Conservation (phyloP, 768 basidiomycete species). For the Boletus huronensis region DNA sequence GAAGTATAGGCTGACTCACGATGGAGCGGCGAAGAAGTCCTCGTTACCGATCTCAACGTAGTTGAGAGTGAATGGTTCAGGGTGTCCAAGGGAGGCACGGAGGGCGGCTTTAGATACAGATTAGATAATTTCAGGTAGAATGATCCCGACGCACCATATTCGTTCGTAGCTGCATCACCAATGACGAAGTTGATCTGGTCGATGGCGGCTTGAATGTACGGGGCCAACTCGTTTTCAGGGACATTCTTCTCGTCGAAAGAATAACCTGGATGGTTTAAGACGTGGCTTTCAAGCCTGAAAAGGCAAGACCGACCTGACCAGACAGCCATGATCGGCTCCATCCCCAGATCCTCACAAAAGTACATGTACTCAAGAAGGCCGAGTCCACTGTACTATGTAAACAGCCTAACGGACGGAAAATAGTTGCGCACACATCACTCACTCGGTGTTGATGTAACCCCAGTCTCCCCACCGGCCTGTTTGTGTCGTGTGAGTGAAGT, state of each 20-base stretch:
- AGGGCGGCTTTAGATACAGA: conserved; percentile 37
- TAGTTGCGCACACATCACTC: conserved; percentile 5
- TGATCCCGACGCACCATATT: conserved; percentile 24
- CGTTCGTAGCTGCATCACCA: conserved; percentile 46
- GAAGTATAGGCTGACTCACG: conserved; percentile 22
- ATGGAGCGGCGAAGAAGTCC: conserved; percentile 39
- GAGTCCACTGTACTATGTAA: conserved; percentile 39
- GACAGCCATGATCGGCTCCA: conserved; percentile 59
- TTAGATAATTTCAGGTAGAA: neutral
- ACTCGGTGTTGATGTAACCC: conserved; percentile 60
- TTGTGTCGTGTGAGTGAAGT: neutral
- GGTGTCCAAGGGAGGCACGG: conserved; percentile 50
- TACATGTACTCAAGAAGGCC: conserved; percentile 53
- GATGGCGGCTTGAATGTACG: conserved; percentile 53
- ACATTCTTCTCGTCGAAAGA: conserved; percentile 43
- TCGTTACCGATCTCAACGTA: conserved; percentile 58
- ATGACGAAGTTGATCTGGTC: conserved; percentile 62
- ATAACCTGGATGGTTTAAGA: conserved; percentile 36
- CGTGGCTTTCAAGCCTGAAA: neutral
- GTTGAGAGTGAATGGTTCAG: conserved; percentile 46
- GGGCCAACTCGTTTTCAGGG: conserved; percentile 40
- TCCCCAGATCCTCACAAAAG: conserved; percentile 52
- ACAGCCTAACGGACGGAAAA: neutral
- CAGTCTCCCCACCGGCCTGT: conserved; percentile 53
- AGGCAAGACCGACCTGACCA: conserved; percentile 41